Base-by-base conservation (phyloP, 768 basidiomycete genomes). In the Amanita thiersii region DNA sequence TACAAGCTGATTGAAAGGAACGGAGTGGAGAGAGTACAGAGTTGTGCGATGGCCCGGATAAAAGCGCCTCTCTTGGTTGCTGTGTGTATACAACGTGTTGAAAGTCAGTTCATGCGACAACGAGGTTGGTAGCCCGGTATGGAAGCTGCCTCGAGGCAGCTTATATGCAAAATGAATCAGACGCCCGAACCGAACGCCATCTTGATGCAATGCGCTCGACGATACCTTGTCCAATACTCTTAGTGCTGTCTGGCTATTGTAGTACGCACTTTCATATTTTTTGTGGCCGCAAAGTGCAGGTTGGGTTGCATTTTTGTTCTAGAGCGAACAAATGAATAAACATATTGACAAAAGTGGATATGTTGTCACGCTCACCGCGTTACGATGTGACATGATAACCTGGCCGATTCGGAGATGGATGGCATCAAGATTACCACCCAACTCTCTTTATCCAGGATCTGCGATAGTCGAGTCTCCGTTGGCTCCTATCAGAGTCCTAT, bases 11-110 rank as follows among this genome's bases (percentile, higher is more conserved):
- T 48, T 45, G 42, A 40, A 40, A 47, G 44, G 37, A 47, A 40
- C 39, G 46, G 46, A 40, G 45, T 41, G 47, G 47, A 51, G 40
- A 43, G 32, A 45, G 45, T 42, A 43, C 48, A 49, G 43, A 25
- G 14, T 18, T 44, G 47, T 37, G 52, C 51, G 52, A 52, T 65
- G 60, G 59, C 63, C 54, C 54, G 48, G 58, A 50, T 52, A 51
- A 45, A 49, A 57, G 56, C 69, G 72, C 75, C 70, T 73, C 26
- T 28, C 23, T 19, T 23, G 32, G 41, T n/a, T 43, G 41, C 20
- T 36, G 41, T 43, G 41, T 28, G 77, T 71, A 77, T 75, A 67
- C 77, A 81, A 79, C 79, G 79, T 80, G 78, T 66, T 61, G 56
- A 62, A 61, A 59, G 61, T 61, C 60, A 63, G 58, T 55, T 50